Evolutionary conservation across 805 yeast species (phyloP).

Genomic region (Lipomyces lipofer): DNA sequence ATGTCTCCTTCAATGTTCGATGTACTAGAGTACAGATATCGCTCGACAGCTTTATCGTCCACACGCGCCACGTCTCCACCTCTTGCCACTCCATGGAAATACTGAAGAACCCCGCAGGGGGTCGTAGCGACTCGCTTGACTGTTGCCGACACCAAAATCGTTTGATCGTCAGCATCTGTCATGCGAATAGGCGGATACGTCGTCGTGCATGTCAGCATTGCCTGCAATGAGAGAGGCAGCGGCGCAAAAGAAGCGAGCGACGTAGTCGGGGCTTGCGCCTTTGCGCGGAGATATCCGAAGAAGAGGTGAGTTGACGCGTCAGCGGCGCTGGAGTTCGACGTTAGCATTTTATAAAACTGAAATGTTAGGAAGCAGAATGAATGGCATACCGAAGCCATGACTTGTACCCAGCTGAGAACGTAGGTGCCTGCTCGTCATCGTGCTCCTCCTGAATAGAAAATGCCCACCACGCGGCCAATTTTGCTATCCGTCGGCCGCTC

Average conservation of each 20-base stretch:
- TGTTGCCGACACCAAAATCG: slow-evolving; percentile 3
- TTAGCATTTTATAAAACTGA: slow-evolving; percentile 41
- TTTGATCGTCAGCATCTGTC: background rate
- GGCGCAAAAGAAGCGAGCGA: slow-evolving; percentile 9
- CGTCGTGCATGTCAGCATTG: slow-evolving; percentile 11
- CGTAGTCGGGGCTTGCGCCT: slow-evolving; percentile 4
- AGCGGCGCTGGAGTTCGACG: slow-evolving; percentile 66
- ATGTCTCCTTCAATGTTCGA: background rate
- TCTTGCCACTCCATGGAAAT: slow-evolving; percentile 14
- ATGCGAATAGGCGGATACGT: slow-evolving; percentile 21
- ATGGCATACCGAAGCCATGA: slow-evolving; percentile 16
- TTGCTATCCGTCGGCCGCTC: slow-evolving; percentile 76
- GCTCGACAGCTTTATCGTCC: slow-evolving; percentile 2
- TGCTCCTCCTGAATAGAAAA: slow-evolving; percentile 67
- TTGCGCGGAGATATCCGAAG: slow-evolving; percentile 69
- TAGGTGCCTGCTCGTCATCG: background rate
- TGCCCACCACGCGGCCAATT: slow-evolving; percentile 88
- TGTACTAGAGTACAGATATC: slow-evolving; percentile 5
- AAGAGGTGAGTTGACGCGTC: slow-evolving; percentile 83
- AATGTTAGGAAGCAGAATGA: background rate
- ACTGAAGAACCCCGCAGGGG: slow-evolving; percentile 3
- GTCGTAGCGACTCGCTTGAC: background rate
- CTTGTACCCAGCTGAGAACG: slow-evolving; percentile 18
- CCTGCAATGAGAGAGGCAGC: slow-evolving; percentile 27
- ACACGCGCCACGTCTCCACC: background rate